phyloP scores from a whole-genome alignment of 352 stramenopile genomes.

The Phytophthora agathidicida region DNA sequence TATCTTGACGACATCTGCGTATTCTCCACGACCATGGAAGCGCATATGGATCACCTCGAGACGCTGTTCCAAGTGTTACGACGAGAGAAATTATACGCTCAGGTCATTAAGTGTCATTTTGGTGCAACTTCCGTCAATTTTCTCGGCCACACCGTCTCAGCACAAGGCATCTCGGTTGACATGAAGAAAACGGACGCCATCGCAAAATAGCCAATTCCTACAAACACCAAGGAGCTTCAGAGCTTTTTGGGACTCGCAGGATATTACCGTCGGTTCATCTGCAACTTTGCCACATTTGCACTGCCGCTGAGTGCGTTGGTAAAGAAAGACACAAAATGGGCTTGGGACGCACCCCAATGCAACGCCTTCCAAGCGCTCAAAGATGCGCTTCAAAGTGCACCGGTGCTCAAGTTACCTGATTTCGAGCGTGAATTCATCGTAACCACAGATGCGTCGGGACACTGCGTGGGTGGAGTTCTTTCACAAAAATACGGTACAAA shows the following conservation, averaged over 20 bases:
- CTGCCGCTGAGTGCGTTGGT: slow-evolving; percentile 31
- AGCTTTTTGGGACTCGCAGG: slow-evolving; percentile 32
- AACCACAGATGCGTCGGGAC: slow-evolving; percentile 35
- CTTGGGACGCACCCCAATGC: slow-evolving; percentile 13
- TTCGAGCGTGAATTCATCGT: slow-evolving; percentile 31
- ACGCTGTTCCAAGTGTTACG: slow-evolving; percentile 30
- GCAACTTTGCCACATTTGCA: slow-evolving; percentile 18
- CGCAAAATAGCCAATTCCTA: slow-evolving; percentile 7
- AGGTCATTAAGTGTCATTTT: slow-evolving; percentile 33
- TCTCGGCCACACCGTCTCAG: slow-evolving; percentile 31
- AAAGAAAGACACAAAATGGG: slow-evolving; percentile 21
- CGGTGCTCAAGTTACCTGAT: slow-evolving; percentile 30
- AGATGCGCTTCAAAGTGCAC: slow-evolving; percentile 22
- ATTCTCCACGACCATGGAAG: slow-evolving; percentile 19
- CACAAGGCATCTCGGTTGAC: slow-evolving; percentile 25
- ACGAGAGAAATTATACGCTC: slow-evolving; percentile 23
- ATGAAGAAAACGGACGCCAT: slow-evolving; percentile 29
- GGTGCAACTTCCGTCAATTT: slow-evolving; percentile 20
- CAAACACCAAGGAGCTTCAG: slow-evolving; percentile 17
- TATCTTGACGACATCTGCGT: slow-evolving; percentile 50
- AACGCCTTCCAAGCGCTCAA: slow-evolving; percentile 21
- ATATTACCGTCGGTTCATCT: slow-evolving; percentile 42
- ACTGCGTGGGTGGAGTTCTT: slow-evolving; percentile 6
- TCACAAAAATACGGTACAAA: slow-evolving; percentile 2
- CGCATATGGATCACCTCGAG: slow-evolving; percentile 26